Conservation (phyloP, 1,139 yeast species). For the Diutina scorzettiae region DNA sequence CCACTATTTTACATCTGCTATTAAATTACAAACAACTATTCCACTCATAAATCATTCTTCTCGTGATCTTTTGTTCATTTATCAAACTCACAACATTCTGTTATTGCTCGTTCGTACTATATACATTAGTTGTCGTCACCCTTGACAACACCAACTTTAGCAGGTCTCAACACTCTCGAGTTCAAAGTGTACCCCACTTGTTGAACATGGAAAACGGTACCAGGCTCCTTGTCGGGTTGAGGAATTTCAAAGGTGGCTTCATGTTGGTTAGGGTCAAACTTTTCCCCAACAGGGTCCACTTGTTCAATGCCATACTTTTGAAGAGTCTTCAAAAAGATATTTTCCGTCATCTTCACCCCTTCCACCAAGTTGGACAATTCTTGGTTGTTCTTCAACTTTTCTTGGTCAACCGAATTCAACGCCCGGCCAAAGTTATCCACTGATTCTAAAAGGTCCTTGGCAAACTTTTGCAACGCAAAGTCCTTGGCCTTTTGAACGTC, state of each 20-base stretch:
- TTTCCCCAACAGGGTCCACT: conserved; percentile 75
- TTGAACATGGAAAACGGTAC: conserved; percentile 88
- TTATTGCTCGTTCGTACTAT: too few species aligned
- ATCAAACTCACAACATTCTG: too few species aligned
- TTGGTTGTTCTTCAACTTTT: conserved; percentile 40
- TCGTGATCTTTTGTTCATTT: too few species aligned
- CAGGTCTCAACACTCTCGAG: conserved; percentile 86
- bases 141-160: conserved; percentile 92
- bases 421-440: conserved; percentile 90
- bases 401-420: conserved; percentile 61
- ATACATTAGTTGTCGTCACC: conserved; percentile 13
- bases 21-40: too few species aligned
- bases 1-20: too few species aligned
- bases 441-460: conserved; percentile 81
- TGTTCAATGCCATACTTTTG: conserved; percentile 69
- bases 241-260: conserved; percentile 90
- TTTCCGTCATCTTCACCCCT: conserved; percentile 87
- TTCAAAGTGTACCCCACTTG: conserved; percentile 83
- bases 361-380: conserved; percentile 73
- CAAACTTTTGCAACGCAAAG: conserved; percentile 87
- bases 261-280: conserved; percentile 83
- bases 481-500: conserved; percentile 83
- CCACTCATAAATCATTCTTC: too few species aligned
- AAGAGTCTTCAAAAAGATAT: conserved; percentile 77
- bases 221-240: conserved; percentile 83